Evolutionary conservation across 352 stramenopile genomes (phyloP).

Genomic region (Globisporangium heterothallicum): DNA sequence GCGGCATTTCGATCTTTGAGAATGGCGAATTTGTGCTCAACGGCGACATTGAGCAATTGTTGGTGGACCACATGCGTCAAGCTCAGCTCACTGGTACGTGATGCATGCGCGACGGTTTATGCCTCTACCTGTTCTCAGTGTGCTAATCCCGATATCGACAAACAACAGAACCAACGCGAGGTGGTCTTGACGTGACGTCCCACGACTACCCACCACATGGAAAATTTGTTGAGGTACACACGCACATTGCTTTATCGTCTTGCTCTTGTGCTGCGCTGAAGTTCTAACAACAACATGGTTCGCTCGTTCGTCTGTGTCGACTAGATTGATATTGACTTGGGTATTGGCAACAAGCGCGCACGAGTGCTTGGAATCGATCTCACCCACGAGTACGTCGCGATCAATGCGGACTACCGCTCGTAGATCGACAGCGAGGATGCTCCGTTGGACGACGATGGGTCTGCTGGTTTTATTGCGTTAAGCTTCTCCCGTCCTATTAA

Average conservation of each 20-base stretch:
- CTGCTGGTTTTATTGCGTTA: constrained; percentile 6
- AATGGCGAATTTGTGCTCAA: constrained; percentile 93
- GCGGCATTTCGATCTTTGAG: constrained; percentile 92
- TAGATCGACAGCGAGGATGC: constrained; percentile 33
- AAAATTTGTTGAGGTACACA: constrained; percentile 89
- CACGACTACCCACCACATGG: constrained; percentile 92
- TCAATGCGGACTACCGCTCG: constrained; percentile 98
- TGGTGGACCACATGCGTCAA: constrained; percentile 93
- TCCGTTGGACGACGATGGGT: neutral
- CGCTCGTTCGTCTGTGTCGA: neutral
- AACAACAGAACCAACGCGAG: constrained; percentile 50
- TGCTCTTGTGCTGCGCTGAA: neutral
- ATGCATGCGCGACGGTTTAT: too few relatives aligned
- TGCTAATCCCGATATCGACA: too few relatives aligned
- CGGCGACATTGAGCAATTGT: constrained; percentile 88
- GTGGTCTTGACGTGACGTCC: constrained; percentile 71
- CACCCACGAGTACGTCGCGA: constrained; percentile 97
- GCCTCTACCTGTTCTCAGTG: too few relatives aligned
- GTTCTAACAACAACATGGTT: neutral
- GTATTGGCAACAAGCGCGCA: constrained; percentile 70
- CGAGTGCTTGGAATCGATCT: constrained; percentile 96
- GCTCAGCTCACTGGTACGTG: constrained; percentile 76
- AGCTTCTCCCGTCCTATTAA: constrained; percentile 6
- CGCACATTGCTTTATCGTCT: constrained; percentile 19
- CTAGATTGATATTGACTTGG: constrained; percentile 92